Conservation (phyloP, 1,284 basidiomycete genomes). For the Microbotryomycetes sp. region DNA sequence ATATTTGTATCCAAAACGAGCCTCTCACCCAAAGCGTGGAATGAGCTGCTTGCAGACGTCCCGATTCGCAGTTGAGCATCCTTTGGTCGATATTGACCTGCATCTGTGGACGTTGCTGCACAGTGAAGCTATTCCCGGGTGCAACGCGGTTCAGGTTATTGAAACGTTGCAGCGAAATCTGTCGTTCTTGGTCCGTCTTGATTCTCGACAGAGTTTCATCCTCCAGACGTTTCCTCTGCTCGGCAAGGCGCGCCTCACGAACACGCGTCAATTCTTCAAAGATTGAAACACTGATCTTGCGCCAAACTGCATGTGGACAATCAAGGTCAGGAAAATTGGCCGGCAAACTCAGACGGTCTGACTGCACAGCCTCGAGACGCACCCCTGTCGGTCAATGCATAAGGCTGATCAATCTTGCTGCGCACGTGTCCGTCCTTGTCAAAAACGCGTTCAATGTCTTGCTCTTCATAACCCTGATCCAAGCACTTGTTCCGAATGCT, state of each 20-base stretch:
- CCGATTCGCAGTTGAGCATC: too few species aligned
- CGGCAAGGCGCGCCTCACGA: background rate
- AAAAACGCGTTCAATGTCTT: background rate
- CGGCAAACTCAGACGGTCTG: background rate
- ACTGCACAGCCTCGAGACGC: background rate
- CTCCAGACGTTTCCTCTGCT: background rate
- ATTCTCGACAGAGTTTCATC: background rate
- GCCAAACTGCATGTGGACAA: slow-evolving; percentile 1
- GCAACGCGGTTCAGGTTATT: too few species aligned
- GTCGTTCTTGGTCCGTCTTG: background rate
- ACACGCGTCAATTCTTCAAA: background rate
- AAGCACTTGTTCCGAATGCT: background rate
- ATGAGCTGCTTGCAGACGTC: too few species aligned
- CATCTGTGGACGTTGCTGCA: too few species aligned
- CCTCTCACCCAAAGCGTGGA: too few species aligned
- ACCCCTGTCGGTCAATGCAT: slow-evolving; percentile 11
- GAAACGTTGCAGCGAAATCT: too few species aligned
- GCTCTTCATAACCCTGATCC: background rate
- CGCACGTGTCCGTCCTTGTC: background rate
- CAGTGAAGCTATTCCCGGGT: too few species aligned
- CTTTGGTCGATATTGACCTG: too few species aligned
- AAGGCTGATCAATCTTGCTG: slow-evolving; percentile 4
- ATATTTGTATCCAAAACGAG: too few species aligned
- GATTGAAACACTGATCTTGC: slow-evolving; percentile 3
- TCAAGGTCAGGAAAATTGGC: background rate